phyloP scores from a whole-genome alignment of 2,329 filamentous ascomycete species.

The Calonectria fujianensis region DNA sequence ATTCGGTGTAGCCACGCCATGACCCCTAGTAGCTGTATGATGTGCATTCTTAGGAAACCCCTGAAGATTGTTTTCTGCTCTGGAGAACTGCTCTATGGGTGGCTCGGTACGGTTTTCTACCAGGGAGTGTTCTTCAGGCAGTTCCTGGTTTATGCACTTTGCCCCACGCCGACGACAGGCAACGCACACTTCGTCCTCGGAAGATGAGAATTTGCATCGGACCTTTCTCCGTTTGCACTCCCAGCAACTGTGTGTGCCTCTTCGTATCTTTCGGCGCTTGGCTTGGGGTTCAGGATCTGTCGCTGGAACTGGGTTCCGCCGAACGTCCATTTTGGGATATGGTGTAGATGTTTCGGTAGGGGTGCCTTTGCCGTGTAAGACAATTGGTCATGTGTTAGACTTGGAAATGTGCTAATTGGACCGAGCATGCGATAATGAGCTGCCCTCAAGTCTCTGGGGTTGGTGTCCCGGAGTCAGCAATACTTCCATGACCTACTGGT shows the following conservation, averaged over 20 bases:
- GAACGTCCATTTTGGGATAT: neutral
- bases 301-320: neutral
- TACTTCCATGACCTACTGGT: no score
- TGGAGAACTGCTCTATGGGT: neutral
- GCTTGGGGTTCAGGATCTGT: neutral
- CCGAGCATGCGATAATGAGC: neutral
- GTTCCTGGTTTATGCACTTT: conserved; percentile 32
- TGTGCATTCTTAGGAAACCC: neutral
- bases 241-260: conserved; percentile 36
- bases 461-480: neutral
- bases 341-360: neutral
- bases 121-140: conserved; percentile 2
- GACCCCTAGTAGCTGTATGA: neutral
- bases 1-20: neutral
- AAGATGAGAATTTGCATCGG: conserved; percentile 11
- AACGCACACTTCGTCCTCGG: conserved; percentile 8
- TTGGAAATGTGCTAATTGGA: neutral
- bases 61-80: no score
- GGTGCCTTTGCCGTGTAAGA: neutral
- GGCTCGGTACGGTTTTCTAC: neutral
- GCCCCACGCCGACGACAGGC: conserved; percentile 27
- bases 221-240: conserved; percentile 40
- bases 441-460: neutral
- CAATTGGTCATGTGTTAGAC: neutral
- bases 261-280: conserved; percentile 34